Evolutionary conservation across 108 stramenopile genomes (phyloP), one percentile per base, ranked within the genome.

Genomic region (Fragilaria crotonensis): DNA sequence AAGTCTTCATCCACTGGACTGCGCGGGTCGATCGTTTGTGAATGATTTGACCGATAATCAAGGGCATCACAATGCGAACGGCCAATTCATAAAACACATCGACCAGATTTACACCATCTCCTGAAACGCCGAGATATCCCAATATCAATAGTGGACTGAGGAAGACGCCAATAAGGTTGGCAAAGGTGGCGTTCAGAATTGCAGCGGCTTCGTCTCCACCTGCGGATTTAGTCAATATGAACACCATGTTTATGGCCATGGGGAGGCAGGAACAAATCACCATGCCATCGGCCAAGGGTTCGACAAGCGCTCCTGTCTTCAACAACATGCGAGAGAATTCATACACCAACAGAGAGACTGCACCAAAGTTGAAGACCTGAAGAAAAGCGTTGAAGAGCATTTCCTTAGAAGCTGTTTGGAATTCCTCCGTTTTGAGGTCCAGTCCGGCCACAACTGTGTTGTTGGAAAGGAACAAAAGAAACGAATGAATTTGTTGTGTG

Each of bases 151-250:
- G 18, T 5, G 87, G 87, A 28, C 70, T 80, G 7, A 85, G 25
- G 64, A 89, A 78, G 48, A 85, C 82, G 0, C 87, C 87, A 44
- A 83, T 45, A 33, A 84, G 17, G 57, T 85, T 89, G 4, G 81
- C 81, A 52, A 71, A 71, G 17, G 83, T 79, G 0, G 79, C 60
- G 66, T 83, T 89, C 70, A 89, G 84, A 45, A 95, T 75, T 14
- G 93, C 84, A 2, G 82, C 45, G 30, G 88, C 87, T 55, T 89
- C 89, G 58, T 95, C 93, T 3, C 93, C 93, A 1, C 76, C 82
- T 4, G 82, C 58, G 41, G 66, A 60, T 57, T 77, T 87, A 25
- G 87, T 89, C 29, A 95, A 63, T 9, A 94, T 85, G n/a, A 89
- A 32, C 0, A 75, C 71, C 89, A 90, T 91, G 45, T 87, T 95